A percentile compares a stretch with the other conserved stretches of the same genome.
Conservation (phyloP, 306 rosid genomes). For the Lathyrus aphaca region DNA sequence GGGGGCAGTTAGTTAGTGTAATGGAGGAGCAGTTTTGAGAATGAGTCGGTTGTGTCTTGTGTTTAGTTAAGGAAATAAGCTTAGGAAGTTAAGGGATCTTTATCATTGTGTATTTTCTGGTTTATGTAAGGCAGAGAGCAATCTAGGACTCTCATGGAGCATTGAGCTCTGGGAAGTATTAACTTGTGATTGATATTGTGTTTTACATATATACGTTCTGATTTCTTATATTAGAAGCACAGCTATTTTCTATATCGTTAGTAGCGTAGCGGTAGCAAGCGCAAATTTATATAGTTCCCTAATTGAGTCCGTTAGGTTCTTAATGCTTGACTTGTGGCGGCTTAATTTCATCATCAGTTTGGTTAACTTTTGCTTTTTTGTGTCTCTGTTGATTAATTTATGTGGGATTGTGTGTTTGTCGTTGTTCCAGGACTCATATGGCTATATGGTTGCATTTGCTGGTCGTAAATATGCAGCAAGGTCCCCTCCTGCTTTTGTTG, state of each 20-base stretch:
- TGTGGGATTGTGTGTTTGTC: constrained; percentile 12
- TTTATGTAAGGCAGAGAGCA: not conserved
- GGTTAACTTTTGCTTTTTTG: not conserved
- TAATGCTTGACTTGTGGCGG: constrained; percentile 17
- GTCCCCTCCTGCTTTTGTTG: constrained; percentile 72
- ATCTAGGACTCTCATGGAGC: not conserved
- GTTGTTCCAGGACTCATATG: constrained; percentile 57
- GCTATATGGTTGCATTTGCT: constrained; percentile 94
- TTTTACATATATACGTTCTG: not conserved
- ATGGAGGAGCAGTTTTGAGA: not conserved
- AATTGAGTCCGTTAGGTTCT: constrained; percentile 8
- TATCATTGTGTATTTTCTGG: not conserved
- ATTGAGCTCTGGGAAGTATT: not conserved
- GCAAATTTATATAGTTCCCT: constrained; percentile 12
- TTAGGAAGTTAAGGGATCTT: not conserved
- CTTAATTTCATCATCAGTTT: constrained; percentile 22
- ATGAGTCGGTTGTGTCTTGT: not conserved
- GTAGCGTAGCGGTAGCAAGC: not conserved
- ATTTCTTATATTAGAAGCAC: too few species aligned
- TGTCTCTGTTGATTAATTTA: not conserved
- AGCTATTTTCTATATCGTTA: too few species aligned
- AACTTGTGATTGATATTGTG: not conserved
- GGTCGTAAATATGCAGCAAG: constrained; percentile 88
- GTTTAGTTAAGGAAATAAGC: not conserved
- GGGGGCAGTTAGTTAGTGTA: too few species aligned